Evolutionary conservation across 768 basidiomycete genomes (phyloP).

Genomic region (Leccinum disarticulatum): DNA sequence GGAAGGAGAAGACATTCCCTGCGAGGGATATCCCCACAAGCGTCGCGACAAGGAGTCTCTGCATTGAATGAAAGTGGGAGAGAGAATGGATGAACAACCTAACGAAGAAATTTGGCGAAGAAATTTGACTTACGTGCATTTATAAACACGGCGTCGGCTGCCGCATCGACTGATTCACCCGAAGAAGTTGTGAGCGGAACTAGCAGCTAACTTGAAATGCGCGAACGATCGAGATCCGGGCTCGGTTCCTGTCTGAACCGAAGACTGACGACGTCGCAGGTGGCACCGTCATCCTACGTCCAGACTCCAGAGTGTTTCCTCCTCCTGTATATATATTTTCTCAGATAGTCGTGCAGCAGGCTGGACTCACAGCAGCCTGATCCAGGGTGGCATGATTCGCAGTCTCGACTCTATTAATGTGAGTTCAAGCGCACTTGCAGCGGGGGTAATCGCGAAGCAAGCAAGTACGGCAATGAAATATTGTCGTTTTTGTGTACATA

Average conservation of each 20-base stretch:
- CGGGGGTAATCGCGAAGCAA: background rate
- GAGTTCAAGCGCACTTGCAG: background rate
- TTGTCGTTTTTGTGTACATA: background rate
- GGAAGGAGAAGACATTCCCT: conserved; percentile 33
- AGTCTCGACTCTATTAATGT: background rate
- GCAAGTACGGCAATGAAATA: conserved; percentile 3
- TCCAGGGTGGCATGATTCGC: background rate
- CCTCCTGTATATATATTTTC: background rate
- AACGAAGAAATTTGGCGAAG: background rate
- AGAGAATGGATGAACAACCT: conserved; percentile 38
- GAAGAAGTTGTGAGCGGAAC: background rate
- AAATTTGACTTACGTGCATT: conserved; percentile 6
- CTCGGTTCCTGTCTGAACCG: background rate
- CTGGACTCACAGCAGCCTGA: background rate
- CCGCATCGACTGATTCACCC: background rate
- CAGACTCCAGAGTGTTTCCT: background rate
- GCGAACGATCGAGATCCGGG: background rate
- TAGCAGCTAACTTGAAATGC: no score
- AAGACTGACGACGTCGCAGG: no score
- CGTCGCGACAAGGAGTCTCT: conserved; percentile 10
- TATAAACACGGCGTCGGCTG: conserved; percentile 15
- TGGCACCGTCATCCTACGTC: no score
- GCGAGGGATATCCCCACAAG: conserved; percentile 33
- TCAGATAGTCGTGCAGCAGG: background rate
- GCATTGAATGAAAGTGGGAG: conserved; percentile 43